These are phyloP conservation scores for Euphorbia tirucalli DNA, from an alignment of 345 rosid genomes.

Conservation along the genomic window DNA sequence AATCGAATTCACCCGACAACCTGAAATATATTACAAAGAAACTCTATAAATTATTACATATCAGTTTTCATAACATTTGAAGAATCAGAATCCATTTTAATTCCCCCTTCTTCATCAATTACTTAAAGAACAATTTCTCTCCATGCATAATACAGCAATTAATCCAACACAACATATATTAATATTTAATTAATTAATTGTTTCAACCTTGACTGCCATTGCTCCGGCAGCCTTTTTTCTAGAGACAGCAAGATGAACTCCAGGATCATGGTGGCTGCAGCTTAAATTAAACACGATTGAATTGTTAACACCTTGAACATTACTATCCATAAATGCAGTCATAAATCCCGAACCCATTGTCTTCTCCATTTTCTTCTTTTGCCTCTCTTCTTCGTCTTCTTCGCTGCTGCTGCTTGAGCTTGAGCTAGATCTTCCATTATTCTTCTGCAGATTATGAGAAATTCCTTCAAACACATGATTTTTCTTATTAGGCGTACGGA, in stretches of 20 bases:
- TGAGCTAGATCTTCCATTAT: constrained; percentile 17
- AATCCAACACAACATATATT: too few species aligned
- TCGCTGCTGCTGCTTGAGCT: constrained; percentile 33
- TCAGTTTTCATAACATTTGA: too few species aligned
- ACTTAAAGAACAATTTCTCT: constrained; percentile 12
- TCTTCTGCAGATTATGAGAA: constrained; percentile 1
- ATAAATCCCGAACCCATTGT: constrained; percentile 31
- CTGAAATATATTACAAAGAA: too few species aligned
- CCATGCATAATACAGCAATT: constrained; percentile 7
- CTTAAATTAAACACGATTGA: constrained; percentile 68
- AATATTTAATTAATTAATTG: too few species aligned
- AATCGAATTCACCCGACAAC: too few species aligned
- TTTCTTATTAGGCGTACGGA: constrained; percentile 40
- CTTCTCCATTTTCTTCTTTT: constrained; percentile 25
- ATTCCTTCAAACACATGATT: neutral
- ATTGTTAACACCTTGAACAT: constrained; percentile 88
- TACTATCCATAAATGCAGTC: constrained; percentile 72
- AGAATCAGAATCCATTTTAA: constrained; percentile 23
- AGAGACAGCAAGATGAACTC: constrained; percentile 60
- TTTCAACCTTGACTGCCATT: constrained; percentile 24
- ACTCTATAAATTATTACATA: too few species aligned
- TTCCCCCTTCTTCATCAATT: too few species aligned
- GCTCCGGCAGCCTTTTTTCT: constrained; percentile 38
- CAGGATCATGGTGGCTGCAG: constrained; percentile 77
- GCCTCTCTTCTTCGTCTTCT: constrained; percentile 29